A percentile compares a stretch with the other conserved stretches of the same genome.
Evolutionary conservation across 1,284 basidiomycete genomes (phyloP).

Genomic region (Ganoderma lingzhi): DNA sequence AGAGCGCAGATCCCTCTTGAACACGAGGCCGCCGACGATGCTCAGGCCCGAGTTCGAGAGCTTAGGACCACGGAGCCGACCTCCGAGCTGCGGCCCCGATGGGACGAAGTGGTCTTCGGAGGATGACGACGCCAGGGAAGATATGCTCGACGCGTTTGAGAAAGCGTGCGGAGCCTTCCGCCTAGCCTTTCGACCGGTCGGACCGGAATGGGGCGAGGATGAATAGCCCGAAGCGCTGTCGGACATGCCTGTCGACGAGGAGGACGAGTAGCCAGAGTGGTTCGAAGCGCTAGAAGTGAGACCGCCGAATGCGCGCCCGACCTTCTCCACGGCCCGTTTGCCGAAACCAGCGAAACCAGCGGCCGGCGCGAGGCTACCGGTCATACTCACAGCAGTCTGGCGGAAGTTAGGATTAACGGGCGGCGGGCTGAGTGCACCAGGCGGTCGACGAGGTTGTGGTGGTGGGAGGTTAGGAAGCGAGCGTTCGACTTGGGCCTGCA

Average conservation of each 20-base stretch:
- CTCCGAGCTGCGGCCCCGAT: slow-evolving; percentile 62
- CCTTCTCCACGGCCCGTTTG: slow-evolving; percentile 77
- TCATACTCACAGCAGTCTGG: slow-evolving; percentile 76
- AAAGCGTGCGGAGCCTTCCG: slow-evolving; percentile 65
- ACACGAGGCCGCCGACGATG: slow-evolving; percentile 63
- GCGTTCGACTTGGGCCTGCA: slow-evolving; percentile 32
- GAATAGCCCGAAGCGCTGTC: slow-evolving; percentile 43
- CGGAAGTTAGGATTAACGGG: slow-evolving; percentile 50
- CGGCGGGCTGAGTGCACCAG: slow-evolving; percentile 34
- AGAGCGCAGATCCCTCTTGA: slow-evolving; percentile 63
- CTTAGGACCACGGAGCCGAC: slow-evolving; percentile 60
- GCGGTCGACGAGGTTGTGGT: slow-evolving; percentile 41
- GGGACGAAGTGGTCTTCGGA: slow-evolving; percentile 54
- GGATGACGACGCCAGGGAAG: slow-evolving; percentile 56
- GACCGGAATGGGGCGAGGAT: slow-evolving; percentile 48
- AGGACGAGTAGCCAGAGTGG: slow-evolving; percentile 50
- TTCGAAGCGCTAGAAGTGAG: slow-evolving; percentile 51
- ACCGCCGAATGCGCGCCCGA: slow-evolving; percentile 44
- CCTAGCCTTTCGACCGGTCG: slow-evolving; percentile 44
- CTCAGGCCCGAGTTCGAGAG: slow-evolving; percentile 44
- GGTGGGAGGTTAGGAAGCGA: slow-evolving; percentile 33
- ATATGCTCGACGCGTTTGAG: slow-evolving; percentile 66
- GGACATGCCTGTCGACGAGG: slow-evolving; percentile 35
- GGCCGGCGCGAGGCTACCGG: slow-evolving; percentile 68
- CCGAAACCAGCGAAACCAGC: slow-evolving; percentile 68